Conservation (phyloP, 2,329 filamentous ascomycete species). For the Anthostomella pinea region DNA sequence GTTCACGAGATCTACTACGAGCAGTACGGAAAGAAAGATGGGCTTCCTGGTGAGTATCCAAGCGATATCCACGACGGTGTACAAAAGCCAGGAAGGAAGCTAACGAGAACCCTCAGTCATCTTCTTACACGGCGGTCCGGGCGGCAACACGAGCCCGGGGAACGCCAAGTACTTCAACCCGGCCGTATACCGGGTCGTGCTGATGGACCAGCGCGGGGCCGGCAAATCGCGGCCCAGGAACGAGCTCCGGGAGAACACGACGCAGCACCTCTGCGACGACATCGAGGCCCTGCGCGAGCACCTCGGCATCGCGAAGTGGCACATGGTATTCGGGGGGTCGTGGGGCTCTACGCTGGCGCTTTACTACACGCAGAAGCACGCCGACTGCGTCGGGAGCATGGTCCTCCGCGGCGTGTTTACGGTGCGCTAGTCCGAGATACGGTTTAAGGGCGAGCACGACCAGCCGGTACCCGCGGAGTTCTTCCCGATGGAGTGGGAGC, state of each 20-base stretch:
- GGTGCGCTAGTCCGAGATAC: slow-evolving; percentile 5
- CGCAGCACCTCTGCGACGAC: slow-evolving; percentile 42
- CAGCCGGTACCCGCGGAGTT: slow-evolving; percentile 8
- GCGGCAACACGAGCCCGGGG: slow-evolving; percentile 31
- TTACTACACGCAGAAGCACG: slow-evolving; percentile 42
- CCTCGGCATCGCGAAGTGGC: slow-evolving; percentile 41
- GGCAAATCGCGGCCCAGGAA: slow-evolving; percentile 42
- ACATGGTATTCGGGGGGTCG: slow-evolving; percentile 45
- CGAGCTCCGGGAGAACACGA: slow-evolving; percentile 42
- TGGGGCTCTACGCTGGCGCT: slow-evolving; percentile 46
- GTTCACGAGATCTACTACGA: slow-evolving; percentile 16
- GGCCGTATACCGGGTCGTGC: slow-evolving; percentile 40
- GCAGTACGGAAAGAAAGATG: slow-evolving; percentile 16
- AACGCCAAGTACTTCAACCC: slow-evolving; percentile 44
- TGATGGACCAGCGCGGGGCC: slow-evolving; percentile 45
- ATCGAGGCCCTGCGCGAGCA: slow-evolving; percentile 42
- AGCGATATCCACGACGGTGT: too few relatives aligned
- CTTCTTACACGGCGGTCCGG: slow-evolving; percentile 40
- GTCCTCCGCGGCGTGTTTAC: slow-evolving; percentile 13
- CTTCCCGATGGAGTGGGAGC: slow-evolving; percentile 15
- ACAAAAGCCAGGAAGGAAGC: background rate
- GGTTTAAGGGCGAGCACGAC: background rate
- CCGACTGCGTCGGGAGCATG: slow-evolving; percentile 33
- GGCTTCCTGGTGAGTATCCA: slow-evolving; percentile 11
- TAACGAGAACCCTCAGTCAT: slow-evolving; percentile 11